These are phyloP conservation scores for Penicillium italicum DNA, from an alignment of 2,329 filamentous ascomycete genomes.

Conservation along the genomic window DNA sequence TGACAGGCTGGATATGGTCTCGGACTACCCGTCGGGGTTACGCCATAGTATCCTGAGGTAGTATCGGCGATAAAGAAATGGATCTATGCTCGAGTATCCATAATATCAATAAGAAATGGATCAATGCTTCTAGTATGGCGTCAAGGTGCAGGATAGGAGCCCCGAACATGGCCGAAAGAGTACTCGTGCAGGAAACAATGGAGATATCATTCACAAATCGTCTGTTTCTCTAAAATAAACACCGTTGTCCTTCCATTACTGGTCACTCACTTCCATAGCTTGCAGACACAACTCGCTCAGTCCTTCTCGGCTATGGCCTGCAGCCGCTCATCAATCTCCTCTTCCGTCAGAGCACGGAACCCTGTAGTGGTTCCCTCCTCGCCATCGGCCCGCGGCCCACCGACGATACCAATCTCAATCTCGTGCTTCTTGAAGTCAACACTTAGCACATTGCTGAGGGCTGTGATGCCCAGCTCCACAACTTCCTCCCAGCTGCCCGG, in stretches of 20 bases:
- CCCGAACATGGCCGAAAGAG: constrained; percentile 13
- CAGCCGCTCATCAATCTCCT: constrained; percentile 97
- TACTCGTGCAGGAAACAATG: constrained; percentile 14
- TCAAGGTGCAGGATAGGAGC: background rate
- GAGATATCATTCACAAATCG: constrained; percentile 21
- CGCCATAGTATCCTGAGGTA: background rate
- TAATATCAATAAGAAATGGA: background rate
- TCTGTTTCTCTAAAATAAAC: constrained; percentile 15
- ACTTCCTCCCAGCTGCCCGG: constrained; percentile 96
- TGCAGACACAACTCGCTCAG: constrained; percentile 48
- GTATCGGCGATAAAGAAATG: background rate
- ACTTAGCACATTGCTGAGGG: constrained; percentile 91
- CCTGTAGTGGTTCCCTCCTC: constrained; percentile 72
- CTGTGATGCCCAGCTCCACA: constrained; percentile 92
- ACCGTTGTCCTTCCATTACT: constrained; percentile 1
- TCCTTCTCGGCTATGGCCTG: constrained; percentile 99
- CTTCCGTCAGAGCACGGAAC: constrained; percentile 89
- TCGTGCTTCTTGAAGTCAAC: constrained; percentile 99
- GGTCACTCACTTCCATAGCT: constrained; percentile 21
- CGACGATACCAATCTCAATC: constrained; percentile 96
- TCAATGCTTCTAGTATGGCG: background rate
- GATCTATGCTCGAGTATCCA: background rate
- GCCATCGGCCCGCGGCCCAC: constrained; percentile 77
- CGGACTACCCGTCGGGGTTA: background rate
- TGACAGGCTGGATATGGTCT: background rate